Conservation (phyloP, 78 protist species). For the Tieghemostelium lacteum region DNA sequence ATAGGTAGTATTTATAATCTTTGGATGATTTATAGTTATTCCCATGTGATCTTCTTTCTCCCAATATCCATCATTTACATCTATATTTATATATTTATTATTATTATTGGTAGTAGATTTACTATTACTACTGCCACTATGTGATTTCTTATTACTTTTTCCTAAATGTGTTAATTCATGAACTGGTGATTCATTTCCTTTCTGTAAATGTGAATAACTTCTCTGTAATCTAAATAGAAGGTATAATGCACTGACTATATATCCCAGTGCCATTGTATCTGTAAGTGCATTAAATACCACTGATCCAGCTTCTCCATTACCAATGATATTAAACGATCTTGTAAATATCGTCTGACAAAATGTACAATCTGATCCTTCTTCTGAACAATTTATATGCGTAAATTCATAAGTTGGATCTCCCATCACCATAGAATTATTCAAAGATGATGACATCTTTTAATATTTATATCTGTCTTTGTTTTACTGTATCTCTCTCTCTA, state of each 20-base stretch:
- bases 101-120: neutral
- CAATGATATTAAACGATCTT: neutral
- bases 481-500: too few species aligned
- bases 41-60: neutral
- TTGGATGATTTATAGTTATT: conserved; percentile 60
- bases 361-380: conserved; percentile 12
- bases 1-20: conserved; percentile 46
- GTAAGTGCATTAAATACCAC: conserved; percentile 29
- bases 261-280: conserved; percentile 65
- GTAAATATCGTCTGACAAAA: conserved; percentile 37
- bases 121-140: neutral
- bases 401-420: too few species aligned
- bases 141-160: too few species aligned
- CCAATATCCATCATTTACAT: neutral
- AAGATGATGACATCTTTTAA: too few species aligned
- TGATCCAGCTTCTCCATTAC: conserved; percentile 10
- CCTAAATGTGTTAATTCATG: neutral
- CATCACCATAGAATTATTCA: too few species aligned
- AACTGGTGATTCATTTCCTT: neutral
- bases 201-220: conserved; percentile 55
- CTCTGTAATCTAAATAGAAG: conserved; percentile 57
- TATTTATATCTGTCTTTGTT: too few species aligned
- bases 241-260: conserved; percentile 58
- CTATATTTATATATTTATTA: neutral
- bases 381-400: too few species aligned